phyloP scores from a whole-genome alignment of 1,284 basidiomycete species.

The Cryptococcus amylolentus region DNA sequence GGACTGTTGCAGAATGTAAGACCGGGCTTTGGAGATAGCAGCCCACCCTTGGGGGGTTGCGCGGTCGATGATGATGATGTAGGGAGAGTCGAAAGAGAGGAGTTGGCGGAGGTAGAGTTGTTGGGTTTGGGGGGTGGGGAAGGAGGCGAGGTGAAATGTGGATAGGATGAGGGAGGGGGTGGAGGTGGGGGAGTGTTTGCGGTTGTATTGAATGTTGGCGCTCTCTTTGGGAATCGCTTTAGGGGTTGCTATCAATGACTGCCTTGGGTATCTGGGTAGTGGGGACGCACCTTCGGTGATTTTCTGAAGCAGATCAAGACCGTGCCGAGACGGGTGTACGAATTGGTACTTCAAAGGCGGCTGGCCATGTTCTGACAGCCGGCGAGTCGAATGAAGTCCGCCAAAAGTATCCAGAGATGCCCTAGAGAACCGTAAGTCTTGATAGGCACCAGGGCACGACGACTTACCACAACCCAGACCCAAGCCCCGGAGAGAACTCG shows the following conservation, averaged over 20 bases:
- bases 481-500: slow-evolving; percentile 49
- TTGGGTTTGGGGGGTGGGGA: slow-evolving; percentile 55
- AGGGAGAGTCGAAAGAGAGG: slow-evolving; percentile 21
- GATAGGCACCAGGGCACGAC: neutral
- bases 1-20: slow-evolving; percentile 60
- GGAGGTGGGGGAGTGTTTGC: slow-evolving; percentile 14
- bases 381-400: slow-evolving; percentile 15
- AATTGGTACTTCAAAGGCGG: slow-evolving; percentile 17
- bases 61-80: slow-evolving; percentile 80
- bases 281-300: slow-evolving; percentile 6
- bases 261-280: slow-evolving; percentile 6
- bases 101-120: slow-evolving; percentile 20
- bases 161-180: slow-evolving; percentile 67
- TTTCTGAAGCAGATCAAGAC: slow-evolving; percentile 35
- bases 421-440: slow-evolving; percentile 12
- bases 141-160: slow-evolving; percentile 75
- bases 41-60: slow-evolving; percentile 74
- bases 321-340: slow-evolving; percentile 38
- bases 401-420: slow-evolving; percentile 29
- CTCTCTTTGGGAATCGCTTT: slow-evolving; percentile 9
- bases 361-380: slow-evolving; percentile 12
- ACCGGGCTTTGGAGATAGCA: slow-evolving; percentile 75
- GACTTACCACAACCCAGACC: slow-evolving; percentile 51
- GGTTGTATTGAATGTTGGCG: slow-evolving; percentile 17
- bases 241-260: neutral